These are phyloP conservation scores for Nemania serpens DNA, from an alignment of 2,329 filamentous ascomycete genomes.

Conservation along the genomic window DNA sequence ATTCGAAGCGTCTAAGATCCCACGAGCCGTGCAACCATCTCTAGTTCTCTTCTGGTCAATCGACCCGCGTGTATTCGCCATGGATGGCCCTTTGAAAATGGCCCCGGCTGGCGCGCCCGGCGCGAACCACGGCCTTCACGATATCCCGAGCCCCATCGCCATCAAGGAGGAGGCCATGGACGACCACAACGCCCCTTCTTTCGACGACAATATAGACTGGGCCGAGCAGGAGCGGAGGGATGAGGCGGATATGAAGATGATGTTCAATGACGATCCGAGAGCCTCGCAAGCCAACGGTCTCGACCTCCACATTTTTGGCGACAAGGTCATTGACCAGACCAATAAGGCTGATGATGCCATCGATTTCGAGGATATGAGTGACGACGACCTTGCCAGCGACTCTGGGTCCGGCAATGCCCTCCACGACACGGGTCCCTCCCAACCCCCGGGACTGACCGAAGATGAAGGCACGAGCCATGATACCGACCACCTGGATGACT, in stretches of 20 bases:
- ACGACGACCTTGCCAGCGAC: constrained; percentile 86
- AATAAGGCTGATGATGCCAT: constrained; percentile 92
- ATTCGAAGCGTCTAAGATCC: not conserved
- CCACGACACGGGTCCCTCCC: constrained; percentile 45
- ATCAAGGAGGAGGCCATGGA: constrained; percentile 38
- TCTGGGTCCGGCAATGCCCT: constrained; percentile 45
- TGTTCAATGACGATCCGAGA: constrained; percentile 57
- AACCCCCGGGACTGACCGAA: constrained; percentile 61
- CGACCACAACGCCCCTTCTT: constrained; percentile 29
- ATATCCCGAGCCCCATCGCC: constrained; percentile 22
- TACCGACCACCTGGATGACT: constrained; percentile 60
- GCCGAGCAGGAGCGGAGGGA: constrained; percentile 37
- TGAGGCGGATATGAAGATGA: constrained; percentile 47
- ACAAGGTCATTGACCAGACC: constrained; percentile 60
- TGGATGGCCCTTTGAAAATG: constrained; percentile 14
- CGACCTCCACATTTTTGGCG: constrained; percentile 40
- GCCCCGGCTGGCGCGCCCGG: constrained; percentile 21
- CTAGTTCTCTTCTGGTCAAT: not conserved
- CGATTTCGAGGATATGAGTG: constrained; percentile 88
- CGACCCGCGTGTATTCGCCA: not conserved
- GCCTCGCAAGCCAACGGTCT: constrained; percentile 49
- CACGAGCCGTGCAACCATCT: not conserved
- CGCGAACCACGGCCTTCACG: constrained; percentile 20
- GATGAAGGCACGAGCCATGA: constrained; percentile 65
- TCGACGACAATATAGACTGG: constrained; percentile 37